Evolutionary conservation across 2,329 filamentous ascomycete species (phyloP).

Genomic region (Aplosporella prunicola): DNA sequence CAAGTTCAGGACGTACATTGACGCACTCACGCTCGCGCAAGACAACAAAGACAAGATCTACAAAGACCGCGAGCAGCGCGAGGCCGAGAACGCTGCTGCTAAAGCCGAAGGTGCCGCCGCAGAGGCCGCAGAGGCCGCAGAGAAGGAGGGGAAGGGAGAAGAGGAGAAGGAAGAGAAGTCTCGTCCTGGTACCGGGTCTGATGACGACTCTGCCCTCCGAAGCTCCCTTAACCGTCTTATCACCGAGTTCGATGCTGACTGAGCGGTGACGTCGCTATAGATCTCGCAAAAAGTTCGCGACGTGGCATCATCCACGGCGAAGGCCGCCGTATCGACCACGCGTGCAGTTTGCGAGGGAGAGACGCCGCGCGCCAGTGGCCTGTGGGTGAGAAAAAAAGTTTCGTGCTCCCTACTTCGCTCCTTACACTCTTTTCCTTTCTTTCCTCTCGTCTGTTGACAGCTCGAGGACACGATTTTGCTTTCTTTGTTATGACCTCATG

Average conservation of each 20-base stretch:
- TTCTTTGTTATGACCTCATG: conserved; percentile 7
- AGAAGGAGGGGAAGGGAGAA: background rate
- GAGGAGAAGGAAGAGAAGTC: background rate
- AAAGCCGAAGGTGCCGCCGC: too few species aligned
- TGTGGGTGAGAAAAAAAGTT: too few species aligned
- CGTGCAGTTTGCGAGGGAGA: conserved; percentile 2
- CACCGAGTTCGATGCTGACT: conserved; percentile 4
- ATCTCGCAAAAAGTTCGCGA: conserved; percentile 2
- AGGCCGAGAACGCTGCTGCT: conserved; percentile 2
- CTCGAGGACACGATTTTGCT: conserved; percentile 2
- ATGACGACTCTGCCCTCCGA: background rate
- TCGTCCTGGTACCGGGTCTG: background rate
- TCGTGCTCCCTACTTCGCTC: background rate
- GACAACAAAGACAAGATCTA: conserved; percentile 63
- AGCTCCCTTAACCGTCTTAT: conserved; percentile 1
- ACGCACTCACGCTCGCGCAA: conserved; percentile 66
- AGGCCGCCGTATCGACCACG: conserved; percentile 1
- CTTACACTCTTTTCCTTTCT: background rate
- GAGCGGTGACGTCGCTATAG: background rate
- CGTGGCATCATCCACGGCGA: conserved; percentile 5
- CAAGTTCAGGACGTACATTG: conserved; percentile 93
- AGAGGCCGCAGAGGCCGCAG: too few species aligned
- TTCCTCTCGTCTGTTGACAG: background rate
- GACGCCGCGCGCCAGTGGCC: too few species aligned
- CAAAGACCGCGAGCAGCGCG: conserved; percentile 21